Evolutionary conservation across 106 monocot species (phyloP), one percentile per base, ranked within the genome.

Genomic region (Dioscorea alata): DNA sequence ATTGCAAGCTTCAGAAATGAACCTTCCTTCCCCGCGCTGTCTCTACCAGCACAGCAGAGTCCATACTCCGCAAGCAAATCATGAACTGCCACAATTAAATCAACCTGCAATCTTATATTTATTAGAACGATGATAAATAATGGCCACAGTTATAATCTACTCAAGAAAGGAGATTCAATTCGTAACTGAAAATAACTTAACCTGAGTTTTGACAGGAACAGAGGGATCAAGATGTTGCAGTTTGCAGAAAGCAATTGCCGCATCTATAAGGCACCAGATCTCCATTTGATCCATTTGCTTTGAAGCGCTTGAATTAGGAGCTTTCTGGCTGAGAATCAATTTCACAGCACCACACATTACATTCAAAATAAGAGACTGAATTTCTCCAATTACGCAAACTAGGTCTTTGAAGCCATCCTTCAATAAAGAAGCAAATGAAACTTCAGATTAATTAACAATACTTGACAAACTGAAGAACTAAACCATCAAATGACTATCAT

Each of bases 21-120:
- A 49, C 93, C 93, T 85, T 99, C 92, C 64, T 90, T 83, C 6
- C 93, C 93, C 80, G 86, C 76, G 63, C 73, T 66, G 57, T 99
- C 99, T 54, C 73, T 81, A 65, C 90, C 99, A 81, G 99, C 89
- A 83, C 93, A 99, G 61, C 93, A 99, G 33, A 99, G 93, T 24
- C 99, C 99, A 90, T 85, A 87, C 16, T 99, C 93, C 25, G 93
- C 97, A 69, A 92, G 89, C 59, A 99, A 81, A 79, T 99, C 92
- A 80, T 99, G 99, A 13, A 90, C 74, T 28, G 87, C 80, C 23
- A 85, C 85, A 81, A 99, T 87, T 65, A 99, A 71, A 65, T 99
- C 93, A 54, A 93, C 90, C 90, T 90, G 78, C 25, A 25, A 69
- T 64, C n/a, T 31, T 18, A 50, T 42, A 62, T 49, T 48, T 49